Conservation (phyloP, 1,139 yeast genomes). For the Sugiyamaella sp. region DNA sequence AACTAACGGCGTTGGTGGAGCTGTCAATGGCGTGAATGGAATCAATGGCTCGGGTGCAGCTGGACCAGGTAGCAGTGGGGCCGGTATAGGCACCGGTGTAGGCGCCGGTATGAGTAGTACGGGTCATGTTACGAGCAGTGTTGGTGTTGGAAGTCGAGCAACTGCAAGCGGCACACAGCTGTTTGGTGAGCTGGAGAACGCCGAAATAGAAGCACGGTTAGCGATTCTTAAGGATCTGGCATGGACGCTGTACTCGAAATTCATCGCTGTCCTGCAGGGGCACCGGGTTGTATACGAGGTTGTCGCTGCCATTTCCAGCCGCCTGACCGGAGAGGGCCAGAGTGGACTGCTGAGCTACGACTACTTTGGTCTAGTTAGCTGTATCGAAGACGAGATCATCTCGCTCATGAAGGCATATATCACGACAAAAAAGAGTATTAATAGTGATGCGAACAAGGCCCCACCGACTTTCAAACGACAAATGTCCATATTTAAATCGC, state of each 20-base stretch:
- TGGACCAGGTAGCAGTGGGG: background rate
- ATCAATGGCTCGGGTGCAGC: background rate
- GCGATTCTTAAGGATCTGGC: conserved; percentile 69
- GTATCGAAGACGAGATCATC: conserved; percentile 60
- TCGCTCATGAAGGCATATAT: conserved; percentile 62
- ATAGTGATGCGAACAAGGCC: conserved; percentile 20
- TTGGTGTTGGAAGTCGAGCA: no score
- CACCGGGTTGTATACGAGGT: conserved; percentile 69
- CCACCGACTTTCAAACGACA: conserved; percentile 13
- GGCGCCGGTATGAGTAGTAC: background rate
- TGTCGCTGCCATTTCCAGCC: conserved; percentile 43
- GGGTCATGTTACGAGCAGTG: no score
- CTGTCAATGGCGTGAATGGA: background rate
- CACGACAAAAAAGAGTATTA: conserved; percentile 37
- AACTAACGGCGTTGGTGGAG: conserved; percentile 21
- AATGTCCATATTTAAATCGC: conserved; percentile 9
- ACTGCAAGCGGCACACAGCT: no score
- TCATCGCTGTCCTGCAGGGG: conserved; percentile 66
- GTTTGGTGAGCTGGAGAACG: conserved; percentile 28
- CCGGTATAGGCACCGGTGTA: background rate
- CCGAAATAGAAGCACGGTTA: conserved; percentile 56
- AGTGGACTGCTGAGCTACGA: conserved; percentile 44
- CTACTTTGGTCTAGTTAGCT: conserved; percentile 59
- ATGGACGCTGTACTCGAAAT: conserved; percentile 64
- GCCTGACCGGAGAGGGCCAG: conserved; percentile 26